Conservation (phyloP, 768 basidiomycete species). For the Pulveroboletus sp. region DNA sequence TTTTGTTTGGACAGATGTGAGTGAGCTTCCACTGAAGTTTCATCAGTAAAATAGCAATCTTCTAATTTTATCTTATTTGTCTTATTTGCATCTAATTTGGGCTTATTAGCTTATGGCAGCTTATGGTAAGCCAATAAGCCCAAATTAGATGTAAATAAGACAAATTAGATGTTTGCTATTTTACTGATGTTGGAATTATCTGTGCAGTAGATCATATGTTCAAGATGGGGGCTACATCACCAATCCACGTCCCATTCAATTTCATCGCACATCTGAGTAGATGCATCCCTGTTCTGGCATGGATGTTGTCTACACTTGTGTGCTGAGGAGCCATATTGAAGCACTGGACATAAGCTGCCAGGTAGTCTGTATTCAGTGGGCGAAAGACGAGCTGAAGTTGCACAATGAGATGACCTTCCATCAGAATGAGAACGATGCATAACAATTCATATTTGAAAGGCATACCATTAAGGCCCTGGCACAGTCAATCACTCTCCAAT, state of each 20-base stretch:
- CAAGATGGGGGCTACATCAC: not conserved
- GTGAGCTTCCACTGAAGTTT: not conserved
- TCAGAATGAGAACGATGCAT: not conserved
- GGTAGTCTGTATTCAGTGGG: not conserved
- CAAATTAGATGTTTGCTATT: too few species aligned
- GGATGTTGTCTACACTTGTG: not conserved
- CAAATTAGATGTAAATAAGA: too few species aligned
- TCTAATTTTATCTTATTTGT: too few species aligned
- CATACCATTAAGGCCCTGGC: not conserved
- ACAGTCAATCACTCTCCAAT: not conserved
- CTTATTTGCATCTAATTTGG: too few species aligned
- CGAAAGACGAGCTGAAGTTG: not conserved
- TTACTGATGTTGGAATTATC: too few species aligned
- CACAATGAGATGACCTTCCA: not conserved
- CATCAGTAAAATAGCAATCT: too few species aligned
- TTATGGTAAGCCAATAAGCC: too few species aligned
- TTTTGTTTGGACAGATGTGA: not conserved
- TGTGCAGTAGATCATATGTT: not conserved
- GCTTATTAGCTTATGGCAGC: too few species aligned
- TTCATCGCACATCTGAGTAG: not conserved
- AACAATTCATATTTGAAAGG: not conserved
- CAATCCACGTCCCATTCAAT: not conserved
- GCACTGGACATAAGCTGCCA: not conserved
- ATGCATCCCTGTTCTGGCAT: not conserved
- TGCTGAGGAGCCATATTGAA: not conserved